Evolutionary conservation across 2,329 filamentous ascomycete genomes (phyloP), one percentile per base, ranked within the genome.

Genomic region (Colletotrichum eleusines): DNA sequence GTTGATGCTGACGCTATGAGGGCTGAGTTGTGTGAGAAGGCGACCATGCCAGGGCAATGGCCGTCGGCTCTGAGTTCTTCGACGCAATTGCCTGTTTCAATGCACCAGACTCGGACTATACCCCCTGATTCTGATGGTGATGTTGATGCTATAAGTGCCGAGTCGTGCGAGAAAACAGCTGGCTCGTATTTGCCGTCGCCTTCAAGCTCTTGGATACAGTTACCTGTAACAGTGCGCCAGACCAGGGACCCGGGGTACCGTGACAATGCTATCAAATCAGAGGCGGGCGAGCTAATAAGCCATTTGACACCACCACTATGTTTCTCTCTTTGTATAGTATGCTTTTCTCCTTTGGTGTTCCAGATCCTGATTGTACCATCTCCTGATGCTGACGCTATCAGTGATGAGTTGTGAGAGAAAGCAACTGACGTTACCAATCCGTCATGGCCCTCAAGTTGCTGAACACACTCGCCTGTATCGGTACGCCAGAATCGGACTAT

Each of bases 21-120:
- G 23, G 23, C 23, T 16, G 23, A 50, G 46, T 26, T 8, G 12
- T 48, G 11, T 16, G 46, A 48, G 46, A 48, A 26, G n/a, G 5
- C n/a, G 23, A 26, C 12, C 1, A 2, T 1, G 6, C 0, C 2
- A 9, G 12, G 4, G 12, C 1, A 0, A 48, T 14, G n/a, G 44
- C n/a, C n/a, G 12, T 48, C 11, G 46, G n/a, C 46, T 5, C 12
- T 26, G n/a, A 48, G 4, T 12, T 48, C 4, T 5, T 16, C 6
- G 5, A 48, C 11, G 26, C n/a, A 48, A 2, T 26, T 14, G n/a
- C n/a, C n/a, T 7, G 46, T 26, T 1, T 9, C 3, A 14, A 5
- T 9, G 8, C 46, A 14, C 46, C 46, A 48, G 46, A 48, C 23
- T 14, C 46, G n/a, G n/a, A 26, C 20, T 14, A 14, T 48, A 9